phyloP scores from a whole-genome alignment of 2,329 filamentous ascomycete species.

The Colletotrichum horii region DNA sequence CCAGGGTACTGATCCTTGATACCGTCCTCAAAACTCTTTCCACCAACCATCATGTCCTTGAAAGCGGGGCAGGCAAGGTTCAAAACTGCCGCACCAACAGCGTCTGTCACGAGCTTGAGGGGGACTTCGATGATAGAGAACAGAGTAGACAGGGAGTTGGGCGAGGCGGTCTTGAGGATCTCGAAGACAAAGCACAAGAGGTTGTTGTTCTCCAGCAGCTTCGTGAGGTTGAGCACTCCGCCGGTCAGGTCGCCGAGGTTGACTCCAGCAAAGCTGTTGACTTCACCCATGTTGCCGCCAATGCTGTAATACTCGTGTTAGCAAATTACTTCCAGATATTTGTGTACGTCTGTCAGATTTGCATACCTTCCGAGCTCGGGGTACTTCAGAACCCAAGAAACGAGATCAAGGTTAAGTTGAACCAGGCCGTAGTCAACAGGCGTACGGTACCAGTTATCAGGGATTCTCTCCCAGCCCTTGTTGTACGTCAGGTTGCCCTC shows the following conservation, averaged over 20 bases:
- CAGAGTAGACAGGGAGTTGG: slow-evolving; percentile 44
- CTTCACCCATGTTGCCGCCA: slow-evolving; percentile 56
- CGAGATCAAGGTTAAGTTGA: slow-evolving; percentile 42
- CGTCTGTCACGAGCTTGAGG: slow-evolving; percentile 35
- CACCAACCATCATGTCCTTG: slow-evolving; percentile 30
- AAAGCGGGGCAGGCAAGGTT: slow-evolving; percentile 33
- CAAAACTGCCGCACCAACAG: slow-evolving; percentile 31
- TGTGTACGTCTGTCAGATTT: background rate
- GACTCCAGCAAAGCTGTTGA: slow-evolving; percentile 56
- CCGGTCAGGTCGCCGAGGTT: slow-evolving; percentile 46
- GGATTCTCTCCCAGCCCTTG: slow-evolving; percentile 55
- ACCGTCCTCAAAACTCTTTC: slow-evolving; percentile 17
- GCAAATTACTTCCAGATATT: background rate
- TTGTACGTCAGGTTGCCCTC: slow-evolving; percentile 45
- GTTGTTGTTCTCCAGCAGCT: slow-evolving; percentile 52
- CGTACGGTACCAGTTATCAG: slow-evolving; percentile 53
- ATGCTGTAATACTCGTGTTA: slow-evolving; percentile 32
- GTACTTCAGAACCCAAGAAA: slow-evolving; percentile 40
- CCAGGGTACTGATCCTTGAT: slow-evolving; percentile 6
- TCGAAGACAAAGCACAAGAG: slow-evolving; percentile 44
- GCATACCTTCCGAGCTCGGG: slow-evolving; percentile 38
- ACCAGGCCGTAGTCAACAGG: slow-evolving; percentile 53
- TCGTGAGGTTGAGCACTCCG: slow-evolving; percentile 46
- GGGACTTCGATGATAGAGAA: slow-evolving; percentile 36
- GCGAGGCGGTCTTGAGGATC: slow-evolving; percentile 41